phyloP scores from a whole-genome alignment of 2,329 filamentous ascomycete genomes.

The Cytospora schulzeri region DNA sequence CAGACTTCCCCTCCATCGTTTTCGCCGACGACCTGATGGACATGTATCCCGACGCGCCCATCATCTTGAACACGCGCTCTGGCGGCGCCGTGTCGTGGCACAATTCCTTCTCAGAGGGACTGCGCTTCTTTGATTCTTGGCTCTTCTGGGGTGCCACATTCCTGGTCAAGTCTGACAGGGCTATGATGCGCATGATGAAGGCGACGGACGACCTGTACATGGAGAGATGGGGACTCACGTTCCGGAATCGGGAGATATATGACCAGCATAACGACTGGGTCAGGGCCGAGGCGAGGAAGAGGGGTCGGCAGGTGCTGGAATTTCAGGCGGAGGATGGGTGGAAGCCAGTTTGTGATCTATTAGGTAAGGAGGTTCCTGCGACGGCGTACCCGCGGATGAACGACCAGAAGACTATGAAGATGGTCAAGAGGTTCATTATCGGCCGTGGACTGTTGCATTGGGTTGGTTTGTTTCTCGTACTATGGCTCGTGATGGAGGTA shows the following conservation, averaged over 20 bases:
- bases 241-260: conserved; percentile 20
- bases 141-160: conserved; percentile 22
- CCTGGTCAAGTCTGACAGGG: conserved; percentile 22
- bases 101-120: conserved; percentile 21
- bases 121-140: conserved; percentile 26
- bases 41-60: conserved; percentile 39
- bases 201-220: conserved; percentile 16
- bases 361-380: conserved; percentile 7
- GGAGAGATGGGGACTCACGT: conserved; percentile 21
- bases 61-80: conserved; percentile 37
- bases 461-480: conserved; percentile 1
- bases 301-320: conserved; percentile 19
- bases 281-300: conserved; percentile 19
- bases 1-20: conserved; percentile 37
- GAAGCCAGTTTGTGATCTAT: conserved; percentile 17
- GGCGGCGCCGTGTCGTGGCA: conserved; percentile 20
- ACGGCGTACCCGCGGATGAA: conserved; percentile 21
- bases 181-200: conserved; percentile 26
- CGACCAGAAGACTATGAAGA: conserved; percentile 25
- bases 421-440: conserved; percentile 23
- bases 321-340: conserved; percentile 23
- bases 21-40: conserved; percentile 44
- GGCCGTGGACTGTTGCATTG: conserved; percentile 19
- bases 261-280: conserved; percentile 24
- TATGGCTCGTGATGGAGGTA: conserved; percentile 14